A percentile compares a stretch with the other conserved stretches of the same genome.
These are phyloP conservation scores for Lactuca sativa DNA, from an alignment of 129 eudicot genomes.

Conservation along the genomic window DNA sequence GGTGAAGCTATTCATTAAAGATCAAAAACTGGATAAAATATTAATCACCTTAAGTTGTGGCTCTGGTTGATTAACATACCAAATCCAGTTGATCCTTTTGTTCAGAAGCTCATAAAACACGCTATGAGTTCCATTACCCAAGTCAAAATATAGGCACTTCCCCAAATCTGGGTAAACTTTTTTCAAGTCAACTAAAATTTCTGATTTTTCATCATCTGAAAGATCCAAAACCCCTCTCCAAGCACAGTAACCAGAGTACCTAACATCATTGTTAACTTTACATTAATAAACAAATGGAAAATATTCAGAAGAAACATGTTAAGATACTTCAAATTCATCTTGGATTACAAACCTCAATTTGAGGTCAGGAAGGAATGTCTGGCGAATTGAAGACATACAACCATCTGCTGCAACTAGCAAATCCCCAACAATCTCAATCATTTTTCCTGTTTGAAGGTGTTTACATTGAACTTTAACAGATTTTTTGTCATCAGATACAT, in stretches of 20 bases:
- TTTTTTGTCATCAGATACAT: slow-evolving; percentile 40
- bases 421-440: slow-evolving; percentile 47
- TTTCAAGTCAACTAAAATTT: slow-evolving; percentile 37
- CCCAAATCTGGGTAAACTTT: slow-evolving; percentile 79
- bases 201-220: slow-evolving; percentile 49
- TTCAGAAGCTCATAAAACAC: slow-evolving; percentile 79
- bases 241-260: slow-evolving; percentile 96
- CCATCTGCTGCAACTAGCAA: slow-evolving; percentile 87
- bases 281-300: neutral
- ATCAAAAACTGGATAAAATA: neutral
- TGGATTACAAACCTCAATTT: slow-evolving; percentile 58
- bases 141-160: slow-evolving; percentile 71
- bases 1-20: neutral
- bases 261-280: slow-evolving; percentile 22
- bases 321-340: neutral
- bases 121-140: slow-evolving; percentile 54
- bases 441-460: slow-evolving; percentile 54
- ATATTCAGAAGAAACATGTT: neutral
- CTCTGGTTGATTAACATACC: slow-evolving; percentile 87
- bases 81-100: slow-evolving; percentile 80
- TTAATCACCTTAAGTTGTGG: slow-evolving; percentile 68
- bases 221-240: slow-evolving; percentile 93
- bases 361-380: slow-evolving; percentile 54
- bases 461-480: slow-evolving; percentile 44
- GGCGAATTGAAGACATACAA: slow-evolving; percentile 66